phyloP scores from a whole-genome alignment of 2,329 filamentous ascomycete species.

The Ceratocystis albifundus region DNA sequence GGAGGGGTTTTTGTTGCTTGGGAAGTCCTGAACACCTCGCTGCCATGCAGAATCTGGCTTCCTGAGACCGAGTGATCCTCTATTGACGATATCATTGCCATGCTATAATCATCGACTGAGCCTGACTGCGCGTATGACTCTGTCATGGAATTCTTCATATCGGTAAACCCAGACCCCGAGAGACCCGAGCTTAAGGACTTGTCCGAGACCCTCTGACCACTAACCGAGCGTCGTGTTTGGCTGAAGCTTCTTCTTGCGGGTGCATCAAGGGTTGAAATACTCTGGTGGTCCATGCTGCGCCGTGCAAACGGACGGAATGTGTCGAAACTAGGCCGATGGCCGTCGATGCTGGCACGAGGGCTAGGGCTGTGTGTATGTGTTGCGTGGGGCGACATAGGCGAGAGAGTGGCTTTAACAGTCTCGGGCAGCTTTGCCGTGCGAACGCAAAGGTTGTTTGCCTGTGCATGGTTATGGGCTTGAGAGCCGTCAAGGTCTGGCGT shows the following conservation, averaged over 20 bases:
- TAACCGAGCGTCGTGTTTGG: slow-evolving; percentile 42
- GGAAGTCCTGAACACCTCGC: slow-evolving; percentile 59
- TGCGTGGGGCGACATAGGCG: slow-evolving; percentile 38
- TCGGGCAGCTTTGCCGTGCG: slow-evolving; percentile 40
- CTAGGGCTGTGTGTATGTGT: slow-evolving; percentile 38
- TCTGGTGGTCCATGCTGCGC: slow-evolving; percentile 44
- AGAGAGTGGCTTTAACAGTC: slow-evolving; percentile 50
- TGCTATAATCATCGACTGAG: slow-evolving; percentile 55
- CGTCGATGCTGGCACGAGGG: slow-evolving; percentile 45
- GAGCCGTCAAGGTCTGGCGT: background rate
- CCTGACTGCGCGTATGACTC: slow-evolving; percentile 65
- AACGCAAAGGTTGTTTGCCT: slow-evolving; percentile 26
- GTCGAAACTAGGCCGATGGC: slow-evolving; percentile 44
- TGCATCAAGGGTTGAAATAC: slow-evolving; percentile 32
- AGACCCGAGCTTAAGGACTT: background rate
- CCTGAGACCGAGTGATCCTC: slow-evolving; percentile 57
- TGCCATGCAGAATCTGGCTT: slow-evolving; percentile 79
- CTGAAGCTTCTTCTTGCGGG: slow-evolving; percentile 52
- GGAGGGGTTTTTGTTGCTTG: background rate
- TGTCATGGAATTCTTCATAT: slow-evolving; percentile 47
- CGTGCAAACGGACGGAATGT: slow-evolving; percentile 37
- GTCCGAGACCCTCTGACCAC: slow-evolving; percentile 30
- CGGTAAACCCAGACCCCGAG: slow-evolving; percentile 29
- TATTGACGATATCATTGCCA: slow-evolving; percentile 56
- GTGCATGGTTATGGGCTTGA: slow-evolving; percentile 23